phyloP scores from a whole-genome alignment of 2,329 filamentous ascomycete genomes.

The Ophiostoma quercus region DNA sequence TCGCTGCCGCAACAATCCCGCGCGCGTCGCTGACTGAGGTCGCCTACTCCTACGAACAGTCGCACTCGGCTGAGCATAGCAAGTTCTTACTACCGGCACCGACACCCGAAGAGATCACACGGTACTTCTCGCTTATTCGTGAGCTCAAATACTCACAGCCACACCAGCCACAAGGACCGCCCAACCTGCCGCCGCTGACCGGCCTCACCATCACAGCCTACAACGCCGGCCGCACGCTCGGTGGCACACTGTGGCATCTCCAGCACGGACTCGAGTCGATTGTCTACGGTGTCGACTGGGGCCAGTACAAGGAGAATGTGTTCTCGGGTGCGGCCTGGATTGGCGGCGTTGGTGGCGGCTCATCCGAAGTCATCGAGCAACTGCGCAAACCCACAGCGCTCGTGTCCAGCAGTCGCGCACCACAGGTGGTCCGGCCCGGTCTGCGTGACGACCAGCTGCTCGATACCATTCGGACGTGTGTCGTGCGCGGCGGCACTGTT shows the following conservation, averaged over 20 bases:
- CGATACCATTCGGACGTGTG: constrained; percentile 71
- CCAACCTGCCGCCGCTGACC: constrained; percentile 82
- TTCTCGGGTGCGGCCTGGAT: constrained; percentile 92
- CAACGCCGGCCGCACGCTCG: constrained; percentile 90
- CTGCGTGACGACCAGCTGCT: constrained; percentile 83
- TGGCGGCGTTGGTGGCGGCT: constrained; percentile 62
- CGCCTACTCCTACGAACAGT: constrained; percentile 50
- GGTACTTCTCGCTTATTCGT: constrained; percentile 86
- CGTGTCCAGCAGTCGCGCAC: constrained; percentile 82
- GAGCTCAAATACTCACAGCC: constrained; percentile 96
- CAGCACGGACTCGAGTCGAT: constrained; percentile 95
- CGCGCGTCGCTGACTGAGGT: constrained; percentile 64
- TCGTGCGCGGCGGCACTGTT: constrained; percentile 80
- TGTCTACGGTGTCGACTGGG: constrained; percentile 97
- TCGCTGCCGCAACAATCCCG: constrained; percentile 80
- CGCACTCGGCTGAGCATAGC: constrained; percentile 46
- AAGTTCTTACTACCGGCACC: constrained; percentile 61
- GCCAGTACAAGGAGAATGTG: constrained; percentile 93
- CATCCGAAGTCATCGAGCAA: constrained; percentile 88
- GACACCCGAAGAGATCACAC: constrained; percentile 79
- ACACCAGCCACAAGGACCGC: constrained; percentile 79
- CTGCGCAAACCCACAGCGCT: constrained; percentile 88
- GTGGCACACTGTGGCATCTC: constrained; percentile 98
- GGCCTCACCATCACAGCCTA: constrained; percentile 94
- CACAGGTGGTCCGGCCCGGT: constrained; percentile 62